Evolutionary conservation across 2,329 filamentous ascomycete species (phyloP).

Genomic region (Paramyrothecium roridum): DNA sequence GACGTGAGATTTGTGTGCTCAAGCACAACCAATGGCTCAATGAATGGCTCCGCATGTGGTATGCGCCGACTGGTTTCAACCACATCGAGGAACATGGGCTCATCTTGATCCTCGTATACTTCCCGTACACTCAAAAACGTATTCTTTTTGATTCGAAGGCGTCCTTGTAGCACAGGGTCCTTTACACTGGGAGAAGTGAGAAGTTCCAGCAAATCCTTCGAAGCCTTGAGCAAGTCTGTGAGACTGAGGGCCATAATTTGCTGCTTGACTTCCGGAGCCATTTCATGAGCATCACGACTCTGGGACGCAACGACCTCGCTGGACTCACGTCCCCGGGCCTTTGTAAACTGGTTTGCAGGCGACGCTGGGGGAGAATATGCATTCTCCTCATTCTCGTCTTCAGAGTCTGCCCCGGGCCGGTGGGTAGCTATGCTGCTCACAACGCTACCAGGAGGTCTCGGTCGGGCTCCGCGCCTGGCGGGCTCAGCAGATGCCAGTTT

Average conservation of each 20-base stretch:
- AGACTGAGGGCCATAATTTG: slow-evolving; percentile 20
- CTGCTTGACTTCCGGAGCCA: slow-evolving; percentile 4
- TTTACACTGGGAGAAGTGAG: slow-evolving; percentile 13
- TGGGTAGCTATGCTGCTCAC: slow-evolving; percentile 13
- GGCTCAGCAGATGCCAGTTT: neutral
- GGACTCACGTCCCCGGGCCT: neutral
- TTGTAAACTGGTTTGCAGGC: neutral
- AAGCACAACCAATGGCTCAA: slow-evolving; percentile 11
- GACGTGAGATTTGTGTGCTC: slow-evolving; percentile 31
- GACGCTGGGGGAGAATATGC: slow-evolving; percentile 1
- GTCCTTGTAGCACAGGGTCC: slow-evolving; percentile 13
- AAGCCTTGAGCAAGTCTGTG: slow-evolving; percentile 19
- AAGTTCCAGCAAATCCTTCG: slow-evolving; percentile 21
- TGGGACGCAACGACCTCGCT: neutral
- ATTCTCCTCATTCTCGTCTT: slow-evolving; percentile 7
- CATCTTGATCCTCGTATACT: slow-evolving; percentile 15
- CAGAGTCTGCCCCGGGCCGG: slow-evolving; percentile 16
- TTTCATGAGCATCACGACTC: neutral
- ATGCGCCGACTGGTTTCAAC: neutral
- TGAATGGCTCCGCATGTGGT: neutral
- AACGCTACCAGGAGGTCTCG: slow-evolving; percentile 4
- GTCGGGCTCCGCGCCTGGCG: neutral
- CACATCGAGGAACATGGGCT: slow-evolving; percentile 20
- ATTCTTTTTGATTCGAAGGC: slow-evolving; percentile 20
- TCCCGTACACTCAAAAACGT: slow-evolving; percentile 20